Evolutionary conservation across 352 stramenopile species (phyloP), one percentile per base, ranked within the genome.

Genomic region (Blastocystis sp.): DNA sequence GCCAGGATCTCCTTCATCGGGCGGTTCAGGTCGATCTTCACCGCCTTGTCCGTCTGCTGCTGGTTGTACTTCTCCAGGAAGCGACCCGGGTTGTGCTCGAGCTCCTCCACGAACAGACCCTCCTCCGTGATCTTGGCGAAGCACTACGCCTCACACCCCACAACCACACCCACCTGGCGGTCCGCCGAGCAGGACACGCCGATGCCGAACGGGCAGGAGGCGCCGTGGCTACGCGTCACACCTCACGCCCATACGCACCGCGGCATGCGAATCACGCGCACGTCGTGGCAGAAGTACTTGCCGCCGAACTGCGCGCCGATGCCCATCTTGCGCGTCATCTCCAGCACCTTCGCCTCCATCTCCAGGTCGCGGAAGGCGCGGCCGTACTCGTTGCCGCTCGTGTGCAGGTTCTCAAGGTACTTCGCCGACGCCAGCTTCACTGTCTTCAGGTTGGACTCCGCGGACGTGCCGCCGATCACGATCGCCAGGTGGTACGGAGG

Each of bases 201-300:
- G 82, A 96, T 94, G 34, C 92, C 93, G 6, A 96, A 93, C 1
- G 94, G 94, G 90, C 93, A 96, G 64, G 91, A 95, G 9, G 94
- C 94, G 54, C 93, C 94, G 89, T 96, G 94, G 40, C 61, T 68
- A 24, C 61, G 61, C 38, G 17, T 68, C 61, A 68, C 61, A 28
- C 61, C 61, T 28, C 28, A 17, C 28, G 61, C 61, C 38, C 21
- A 34, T 34, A 7, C 61, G 17, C 38, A 68, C 61, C 94, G 92
- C 19, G 94, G 94, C 61, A 96, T 90, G 42, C 94, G 92, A 62
- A 96, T 91, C 0, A 96, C 94, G 38, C 94, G 90, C 42, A 96
- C 93, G 90, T 96, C 94, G 87, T 96, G 94, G 90, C 92, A 95
- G 91, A 96, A 96, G 90, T 96, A 96, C 90, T 96, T 96, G 1